phyloP scores from a whole-genome alignment of 2,329 filamentous ascomycete species.

The Zopfia rhizophila region DNA sequence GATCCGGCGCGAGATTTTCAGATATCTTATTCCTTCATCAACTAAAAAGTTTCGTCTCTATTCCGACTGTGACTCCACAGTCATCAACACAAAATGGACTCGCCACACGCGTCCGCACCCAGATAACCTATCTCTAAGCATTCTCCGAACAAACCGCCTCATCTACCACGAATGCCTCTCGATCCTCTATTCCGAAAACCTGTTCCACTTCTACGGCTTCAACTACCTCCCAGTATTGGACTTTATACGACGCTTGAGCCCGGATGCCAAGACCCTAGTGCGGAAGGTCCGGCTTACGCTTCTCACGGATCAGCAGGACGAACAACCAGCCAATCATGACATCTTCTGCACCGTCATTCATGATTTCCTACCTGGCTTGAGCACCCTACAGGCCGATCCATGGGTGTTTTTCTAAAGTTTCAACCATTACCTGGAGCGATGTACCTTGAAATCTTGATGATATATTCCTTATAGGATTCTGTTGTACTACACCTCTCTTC shows the following conservation, averaged over 20 bases:
- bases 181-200: constrained; percentile 52
- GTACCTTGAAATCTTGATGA: no score
- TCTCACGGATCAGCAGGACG: constrained; percentile 48
- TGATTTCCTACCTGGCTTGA: constrained; percentile 49
- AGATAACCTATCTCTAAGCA: constrained; percentile 46
- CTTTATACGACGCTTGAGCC: constrained; percentile 51
- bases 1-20: constrained; percentile 50
- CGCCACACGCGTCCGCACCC: constrained; percentile 46
- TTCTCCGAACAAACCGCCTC: constrained; percentile 49
- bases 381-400: constrained; percentile 49
- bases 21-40: constrained; percentile 50
- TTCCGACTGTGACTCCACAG: constrained; percentile 54
- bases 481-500: no score
- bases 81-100: constrained; percentile 52
- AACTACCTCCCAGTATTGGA: constrained; percentile 53
- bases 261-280: constrained; percentile 50
- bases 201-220: constrained; percentile 53
- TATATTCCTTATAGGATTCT: no score
- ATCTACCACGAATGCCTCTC: constrained; percentile 53
- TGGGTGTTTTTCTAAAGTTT: constrained; percentile 45
- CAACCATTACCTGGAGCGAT: no score
- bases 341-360: constrained; percentile 52
- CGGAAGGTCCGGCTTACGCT: constrained; percentile 51
- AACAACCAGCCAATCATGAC: constrained; percentile 47
- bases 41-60: constrained; percentile 58